Base-by-base conservation (phyloP, 108 stramenopile species). In the Nitzschia sp. region DNA sequence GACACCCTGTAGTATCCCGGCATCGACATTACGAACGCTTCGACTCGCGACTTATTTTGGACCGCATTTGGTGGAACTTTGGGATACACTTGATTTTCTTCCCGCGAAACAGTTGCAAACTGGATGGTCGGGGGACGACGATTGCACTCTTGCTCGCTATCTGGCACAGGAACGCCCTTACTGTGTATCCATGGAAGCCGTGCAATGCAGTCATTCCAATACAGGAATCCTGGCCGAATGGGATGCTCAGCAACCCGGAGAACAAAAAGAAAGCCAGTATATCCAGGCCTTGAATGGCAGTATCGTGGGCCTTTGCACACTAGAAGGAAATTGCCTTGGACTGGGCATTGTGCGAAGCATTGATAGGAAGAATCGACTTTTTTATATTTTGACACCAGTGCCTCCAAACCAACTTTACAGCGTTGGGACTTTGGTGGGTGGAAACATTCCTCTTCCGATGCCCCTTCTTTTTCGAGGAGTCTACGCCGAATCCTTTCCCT, bases 271-370 rank as follows among this genome's bases (percentile, higher is more conserved):
- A 15, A 72, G 61, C 16, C 54, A 64, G 45, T 52, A 80, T 8
- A 50, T 87, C 26, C 80, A 87, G 54, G 67, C 80, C 21, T 61
- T 91, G 36, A 87, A 89, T 69, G 90, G 83, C 17, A 57, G 78
- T 5, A 82, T 94, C 15, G 88, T 94, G 45, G 89, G 89, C 5
- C 60, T 94, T 11, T 93, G 92, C 63, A 66, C 69, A n/a, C 21
- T 56, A 33, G 47, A 74, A 35, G 29, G 27, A 17, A 32, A 36
- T 30, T 94, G 89, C 60, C 31, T 86, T 25, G 93, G 93, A 11
- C 75, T 88, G 29, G 93, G 93, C 5, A 80, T 94, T 19, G 76
- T 94, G 46, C 88, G 93, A 38, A 81, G 84, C 63, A 83, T 94
- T 56, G 93, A 94, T 77, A 56, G 60, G 30, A 41, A 23, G 9